These are phyloP conservation scores for Coemansia sp. DNA, from an alignment of 371 early-diverging fungal genomes.

Conservation along the genomic window DNA sequence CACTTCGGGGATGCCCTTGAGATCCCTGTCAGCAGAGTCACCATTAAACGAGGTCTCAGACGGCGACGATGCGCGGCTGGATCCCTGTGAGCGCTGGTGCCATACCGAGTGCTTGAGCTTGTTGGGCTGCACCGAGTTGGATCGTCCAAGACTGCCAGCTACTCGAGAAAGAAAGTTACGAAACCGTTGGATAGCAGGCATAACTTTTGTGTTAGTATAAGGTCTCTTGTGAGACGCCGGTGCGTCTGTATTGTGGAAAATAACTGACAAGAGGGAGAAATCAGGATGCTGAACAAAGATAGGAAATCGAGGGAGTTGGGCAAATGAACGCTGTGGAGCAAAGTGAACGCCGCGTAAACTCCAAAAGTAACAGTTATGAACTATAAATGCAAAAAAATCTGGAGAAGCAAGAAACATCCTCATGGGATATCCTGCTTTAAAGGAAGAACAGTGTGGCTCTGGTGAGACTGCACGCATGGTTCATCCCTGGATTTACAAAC, in stretches of 20 bases:
- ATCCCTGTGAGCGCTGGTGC: conserved; percentile 37
- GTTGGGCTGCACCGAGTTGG: conserved; percentile 29
- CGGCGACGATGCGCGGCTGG: conserved; percentile 40
- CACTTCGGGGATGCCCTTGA: conserved; percentile 8
- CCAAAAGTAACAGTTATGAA: conserved; percentile 4
- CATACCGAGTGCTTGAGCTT: conserved; percentile 38
- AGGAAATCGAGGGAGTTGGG: not conserved
- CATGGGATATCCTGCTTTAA: not conserved
- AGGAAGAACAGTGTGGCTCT: not conserved
- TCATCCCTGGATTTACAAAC: conserved; percentile 4
- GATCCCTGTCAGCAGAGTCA: conserved; percentile 5
- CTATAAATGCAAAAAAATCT: not conserved
- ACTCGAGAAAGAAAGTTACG: conserved; percentile 37
- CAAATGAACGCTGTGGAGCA: not conserved
- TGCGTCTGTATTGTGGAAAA: not conserved
- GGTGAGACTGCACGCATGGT: conserved; percentile 2
- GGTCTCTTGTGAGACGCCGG: not conserved
- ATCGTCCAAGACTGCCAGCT: conserved; percentile 45
- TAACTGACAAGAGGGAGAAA: not conserved
- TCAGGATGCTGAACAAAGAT: not conserved
- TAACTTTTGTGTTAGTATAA: conserved; percentile 4
- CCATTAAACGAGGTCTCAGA: conserved; percentile 12
- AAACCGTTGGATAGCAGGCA: conserved; percentile 37
- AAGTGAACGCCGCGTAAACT: not conserved
- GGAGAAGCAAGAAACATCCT: conserved; percentile 10